Evolutionary conservation across 129 eudicot genomes (phyloP).

Genomic region (Saussurea involucrata): DNA sequence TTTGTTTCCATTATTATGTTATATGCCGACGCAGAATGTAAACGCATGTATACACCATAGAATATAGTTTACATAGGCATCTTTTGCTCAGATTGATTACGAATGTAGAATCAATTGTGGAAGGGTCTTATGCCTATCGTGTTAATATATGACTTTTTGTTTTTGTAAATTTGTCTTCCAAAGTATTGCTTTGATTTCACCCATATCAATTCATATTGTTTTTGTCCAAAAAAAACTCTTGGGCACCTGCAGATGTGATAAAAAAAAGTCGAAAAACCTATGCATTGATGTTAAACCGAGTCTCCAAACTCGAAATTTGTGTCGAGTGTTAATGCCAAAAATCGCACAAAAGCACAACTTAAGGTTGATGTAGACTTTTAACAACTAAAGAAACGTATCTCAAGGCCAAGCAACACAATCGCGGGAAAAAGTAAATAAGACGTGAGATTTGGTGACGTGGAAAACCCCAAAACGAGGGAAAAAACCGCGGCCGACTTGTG

Average conservation of each 20-base stretch:
- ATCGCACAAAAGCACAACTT: too few species aligned
- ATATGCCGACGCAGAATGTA: too few species aligned
- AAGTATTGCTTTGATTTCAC: conserved; percentile 21
- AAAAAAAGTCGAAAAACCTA: conserved; percentile 1
- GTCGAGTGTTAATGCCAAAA: too few species aligned
- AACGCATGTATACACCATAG: neutral
- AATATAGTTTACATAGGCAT: neutral
- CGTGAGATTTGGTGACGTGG: too few species aligned
- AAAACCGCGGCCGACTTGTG: too few species aligned
- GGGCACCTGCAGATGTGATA: conserved; percentile 5
- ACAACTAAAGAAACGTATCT: too few species aligned
- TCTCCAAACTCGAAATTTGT: neutral
- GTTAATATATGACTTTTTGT: neutral
- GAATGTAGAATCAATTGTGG: conserved; percentile 10
- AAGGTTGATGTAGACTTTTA: too few species aligned
- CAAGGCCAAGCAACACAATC: too few species aligned
- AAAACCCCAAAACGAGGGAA: too few species aligned
- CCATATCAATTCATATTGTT: conserved; percentile 14
- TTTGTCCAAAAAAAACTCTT: neutral
- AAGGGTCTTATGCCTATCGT: neutral
- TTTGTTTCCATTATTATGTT: neutral
- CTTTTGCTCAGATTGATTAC: conserved; percentile 14
- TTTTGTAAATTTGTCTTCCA: neutral
- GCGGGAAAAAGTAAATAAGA: too few species aligned
- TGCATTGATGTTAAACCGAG: neutral